A percentile compares a stretch with the other conserved stretches of the same genome.
phyloP scores from a whole-genome alignment of 75 land plant genomes.

The Pinus tabuliformis region DNA sequence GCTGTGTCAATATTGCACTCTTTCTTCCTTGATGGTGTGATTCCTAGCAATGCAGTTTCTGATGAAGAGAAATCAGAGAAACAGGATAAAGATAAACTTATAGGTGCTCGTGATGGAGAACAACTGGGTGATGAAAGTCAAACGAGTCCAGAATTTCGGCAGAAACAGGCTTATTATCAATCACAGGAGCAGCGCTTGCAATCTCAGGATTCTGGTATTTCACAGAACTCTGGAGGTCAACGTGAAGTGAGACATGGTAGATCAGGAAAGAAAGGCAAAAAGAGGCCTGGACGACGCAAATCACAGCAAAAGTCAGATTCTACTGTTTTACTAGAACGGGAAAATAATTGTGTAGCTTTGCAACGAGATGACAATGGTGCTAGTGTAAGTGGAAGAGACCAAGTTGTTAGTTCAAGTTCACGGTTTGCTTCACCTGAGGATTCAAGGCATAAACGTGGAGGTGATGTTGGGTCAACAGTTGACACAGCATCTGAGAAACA shows the following conservation, averaged over 20 bases:
- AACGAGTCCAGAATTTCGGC: constrained; percentile 40
- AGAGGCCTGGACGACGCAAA: constrained; percentile 73
- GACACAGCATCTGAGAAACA: constrained; percentile 40
- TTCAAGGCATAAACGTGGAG: constrained; percentile 41
- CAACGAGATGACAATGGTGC: constrained; percentile 71
- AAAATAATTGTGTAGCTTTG: constrained; percentile 46
- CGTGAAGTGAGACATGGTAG: constrained; percentile 63
- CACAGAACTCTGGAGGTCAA: constrained; percentile 36
- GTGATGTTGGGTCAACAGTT: constrained; percentile 21
- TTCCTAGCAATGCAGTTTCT: constrained; percentile 78
- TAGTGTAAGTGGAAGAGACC: constrained; percentile 64
- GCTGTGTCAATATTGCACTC: constrained; percentile 73
- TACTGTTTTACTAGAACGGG: constrained; percentile 40
- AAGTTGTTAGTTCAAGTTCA: constrained; percentile 69
- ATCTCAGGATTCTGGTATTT: constrained; percentile 41
- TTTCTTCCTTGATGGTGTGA: constrained; percentile 72
- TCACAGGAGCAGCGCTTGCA: constrained; percentile 36
- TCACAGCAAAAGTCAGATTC: constrained; percentile 56
- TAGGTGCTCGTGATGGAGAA: constrained; percentile 37
- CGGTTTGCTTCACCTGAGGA: constrained; percentile 91
- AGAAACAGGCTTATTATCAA: constrained; percentile 37
- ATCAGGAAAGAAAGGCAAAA: constrained; percentile 85
- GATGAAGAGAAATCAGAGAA: constrained; percentile 64
- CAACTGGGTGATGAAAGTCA: constrained; percentile 44
- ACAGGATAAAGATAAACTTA: constrained; percentile 30